phyloP scores from a whole-genome alignment of 2,329 filamentous ascomycete species.

The Verticillium nubilum region DNA sequence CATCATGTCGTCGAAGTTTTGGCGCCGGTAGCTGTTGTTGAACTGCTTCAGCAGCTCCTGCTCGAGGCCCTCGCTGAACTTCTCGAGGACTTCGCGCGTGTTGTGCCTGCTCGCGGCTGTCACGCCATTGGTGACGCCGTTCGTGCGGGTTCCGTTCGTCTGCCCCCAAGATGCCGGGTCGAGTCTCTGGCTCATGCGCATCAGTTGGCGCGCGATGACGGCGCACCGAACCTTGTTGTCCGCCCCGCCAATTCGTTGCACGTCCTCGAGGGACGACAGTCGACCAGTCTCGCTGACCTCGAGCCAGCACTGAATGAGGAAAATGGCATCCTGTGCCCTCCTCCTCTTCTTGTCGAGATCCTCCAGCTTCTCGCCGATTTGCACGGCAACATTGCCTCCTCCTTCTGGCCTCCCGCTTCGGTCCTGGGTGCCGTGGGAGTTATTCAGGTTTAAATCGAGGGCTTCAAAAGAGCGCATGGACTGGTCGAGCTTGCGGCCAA shows the following conservation, averaged over 20 bases:
- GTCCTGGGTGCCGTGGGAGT: conserved; percentile 25
- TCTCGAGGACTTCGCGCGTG: conserved; percentile 87
- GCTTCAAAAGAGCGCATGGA: conserved; percentile 90
- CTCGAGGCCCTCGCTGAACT: conserved; percentile 92
- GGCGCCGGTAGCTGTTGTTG: conserved; percentile 90
- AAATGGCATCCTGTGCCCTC: conserved; percentile 86
- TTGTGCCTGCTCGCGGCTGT: conserved; percentile 46
- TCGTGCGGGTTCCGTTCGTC: conserved; percentile 48
- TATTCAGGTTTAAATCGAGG: conserved; percentile 77
- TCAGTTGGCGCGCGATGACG: conserved; percentile 85
- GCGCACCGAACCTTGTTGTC: conserved; percentile 94
- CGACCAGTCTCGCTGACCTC: conserved; percentile 89
- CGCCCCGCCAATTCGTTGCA: conserved; percentile 75
- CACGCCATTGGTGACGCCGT: conserved; percentile 44
- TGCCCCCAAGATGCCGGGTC: conserved; percentile 71
- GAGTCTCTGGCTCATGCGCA: conserved; percentile 88
- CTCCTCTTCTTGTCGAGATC: conserved; percentile 90
- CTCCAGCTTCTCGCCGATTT: conserved; percentile 90
- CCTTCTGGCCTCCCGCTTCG: conserved; percentile 44
- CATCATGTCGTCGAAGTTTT: conserved; percentile 97
- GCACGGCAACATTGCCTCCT: conserved; percentile 85
- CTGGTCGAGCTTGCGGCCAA: conserved; percentile 85
- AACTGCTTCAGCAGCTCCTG: conserved; percentile 95
- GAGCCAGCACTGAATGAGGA: conserved; percentile 93
- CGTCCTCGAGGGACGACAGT: conserved; percentile 80